Evolutionary conservation across 768 basidiomycete species (phyloP).

Genomic region (Pleurotus platypus): DNA sequence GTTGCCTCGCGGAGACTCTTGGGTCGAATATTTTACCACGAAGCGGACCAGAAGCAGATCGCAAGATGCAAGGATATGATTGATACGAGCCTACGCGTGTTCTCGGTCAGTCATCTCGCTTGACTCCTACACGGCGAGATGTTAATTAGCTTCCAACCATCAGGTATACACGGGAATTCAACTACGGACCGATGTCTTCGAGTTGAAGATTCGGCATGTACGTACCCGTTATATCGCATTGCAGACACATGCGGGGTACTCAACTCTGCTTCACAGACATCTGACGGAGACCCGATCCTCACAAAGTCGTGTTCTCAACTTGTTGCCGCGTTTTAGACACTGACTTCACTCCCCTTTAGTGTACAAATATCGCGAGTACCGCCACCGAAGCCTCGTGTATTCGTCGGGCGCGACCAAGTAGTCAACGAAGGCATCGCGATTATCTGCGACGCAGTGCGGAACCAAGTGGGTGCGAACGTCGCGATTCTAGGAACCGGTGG

Average conservation of each 20-base stretch:
- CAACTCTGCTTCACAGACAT: not conserved
- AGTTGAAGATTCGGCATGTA: conserved; percentile 2
- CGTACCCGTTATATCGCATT: not conserved
- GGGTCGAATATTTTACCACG: conserved; percentile 3
- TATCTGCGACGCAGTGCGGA: not conserved
- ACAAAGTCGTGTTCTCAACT: not conserved
- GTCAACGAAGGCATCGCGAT: conserved; percentile 13
- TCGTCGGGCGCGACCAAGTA: conserved; percentile 17
- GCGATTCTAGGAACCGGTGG: conserved; percentile 28
- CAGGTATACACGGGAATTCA: conserved; percentile 7
- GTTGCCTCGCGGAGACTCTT: conserved; percentile 1
- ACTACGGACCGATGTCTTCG: conserved; percentile 2
- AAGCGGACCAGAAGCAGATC: conserved; percentile 5
- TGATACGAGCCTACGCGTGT: conserved; percentile 6
- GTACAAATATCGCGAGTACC: conserved; percentile 9
- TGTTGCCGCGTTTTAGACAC: not conserved
- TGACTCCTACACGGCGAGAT: not conserved
- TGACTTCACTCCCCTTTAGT: not conserved
- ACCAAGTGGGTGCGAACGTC: conserved; percentile 12
- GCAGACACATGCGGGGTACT: not conserved
- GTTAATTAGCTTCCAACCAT: not conserved
- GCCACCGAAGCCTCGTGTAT: conserved; percentile 15
- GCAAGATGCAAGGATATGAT: conserved; percentile 8
- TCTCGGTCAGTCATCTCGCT: not conserved
- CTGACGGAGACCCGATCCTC: conserved; percentile 4